These are phyloP conservation scores for Hansenula anomala DNA, from an alignment of 1,139 yeast species.

Conservation along the genomic window DNA sequence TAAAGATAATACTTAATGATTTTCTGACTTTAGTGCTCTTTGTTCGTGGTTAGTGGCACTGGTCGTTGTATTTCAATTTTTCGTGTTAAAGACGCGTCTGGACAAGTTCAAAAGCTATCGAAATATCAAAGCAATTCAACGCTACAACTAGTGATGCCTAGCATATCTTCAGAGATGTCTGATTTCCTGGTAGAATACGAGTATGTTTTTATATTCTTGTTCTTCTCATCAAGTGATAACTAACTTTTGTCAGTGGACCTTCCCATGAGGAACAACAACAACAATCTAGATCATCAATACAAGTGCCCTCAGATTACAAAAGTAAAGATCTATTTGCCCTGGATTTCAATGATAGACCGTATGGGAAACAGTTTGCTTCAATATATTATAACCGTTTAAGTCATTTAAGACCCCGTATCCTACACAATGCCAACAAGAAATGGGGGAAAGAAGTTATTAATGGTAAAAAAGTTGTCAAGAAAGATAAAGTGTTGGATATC, in stretches of 20 bases:
- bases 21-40: too few species aligned
- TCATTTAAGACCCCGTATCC: constrained; percentile 49
- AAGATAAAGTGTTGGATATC: constrained; percentile 73
- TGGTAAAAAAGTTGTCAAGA: constrained; percentile 31
- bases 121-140: too few species aligned
- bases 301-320: constrained; percentile 15
- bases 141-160: constrained; percentile 8
- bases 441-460: constrained; percentile 50
- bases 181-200: constrained; percentile 7
- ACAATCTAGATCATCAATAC: constrained; percentile 4
- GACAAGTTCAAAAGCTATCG: too few species aligned
- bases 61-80: too few species aligned
- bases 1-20: too few species aligned
- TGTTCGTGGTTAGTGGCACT: too few species aligned
- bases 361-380: constrained; percentile 67
- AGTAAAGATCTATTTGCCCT: constrained; percentile 22
- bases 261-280: constrained; percentile 4
- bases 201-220: constrained; percentile 2
- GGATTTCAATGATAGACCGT: constrained; percentile 38
- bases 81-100: too few species aligned
- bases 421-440: constrained; percentile 39
- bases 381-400: constrained; percentile 65
- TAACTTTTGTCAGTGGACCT: neutral
- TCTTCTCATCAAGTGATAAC: neutral
- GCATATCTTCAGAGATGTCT: constrained; percentile 9